phyloP scores from a whole-genome alignment of 371 early-diverging fungal species.

The Syncephalastrum sp. region DNA sequence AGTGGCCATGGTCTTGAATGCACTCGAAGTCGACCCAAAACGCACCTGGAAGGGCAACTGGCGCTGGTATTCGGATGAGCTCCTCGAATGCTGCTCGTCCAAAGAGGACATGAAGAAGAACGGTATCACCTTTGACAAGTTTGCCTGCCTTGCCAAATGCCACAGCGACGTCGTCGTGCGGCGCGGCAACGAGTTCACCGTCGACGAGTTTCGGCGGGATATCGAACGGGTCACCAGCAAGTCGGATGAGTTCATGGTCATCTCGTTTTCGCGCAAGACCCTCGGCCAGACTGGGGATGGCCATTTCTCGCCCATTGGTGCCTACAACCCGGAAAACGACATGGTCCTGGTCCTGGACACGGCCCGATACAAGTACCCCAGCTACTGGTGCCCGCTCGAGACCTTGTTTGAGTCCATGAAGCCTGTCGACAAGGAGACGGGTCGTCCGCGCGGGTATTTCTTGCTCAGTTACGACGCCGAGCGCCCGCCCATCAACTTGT shows the following conservation, averaged over 20 bases:
- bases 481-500: slow-evolving; percentile 42
- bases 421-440: slow-evolving; percentile 80
- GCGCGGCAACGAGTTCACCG: slow-evolving; percentile 61
- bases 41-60: slow-evolving; percentile 91
- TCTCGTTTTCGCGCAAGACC: slow-evolving; percentile 77
- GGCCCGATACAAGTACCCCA: slow-evolving; percentile 78
- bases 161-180: slow-evolving; percentile 80
- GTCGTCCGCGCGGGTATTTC: slow-evolving; percentile 83
- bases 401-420: slow-evolving; percentile 77
- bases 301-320: slow-evolving; percentile 77
- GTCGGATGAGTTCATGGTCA: slow-evolving; percentile 82
- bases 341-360: slow-evolving; percentile 84
- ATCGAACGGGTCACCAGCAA: slow-evolving; percentile 64
- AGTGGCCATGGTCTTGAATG: slow-evolving; percentile 92
- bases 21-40: slow-evolving; percentile 87
- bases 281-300: slow-evolving; percentile 93
- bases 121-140: slow-evolving; percentile 89
- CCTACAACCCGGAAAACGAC: slow-evolving; percentile 61
- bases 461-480: slow-evolving; percentile 59
- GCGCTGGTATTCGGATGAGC: slow-evolving; percentile 83
- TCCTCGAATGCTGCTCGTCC: slow-evolving; percentile 81
- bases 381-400: slow-evolving; percentile 73
- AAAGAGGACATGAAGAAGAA: slow-evolving; percentile 76
- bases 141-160: slow-evolving; percentile 83
- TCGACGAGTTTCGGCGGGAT: slow-evolving; percentile 78